Conservation (phyloP, 129 eudicot species). For the Helichrysum umbraculigerum region DNA sequence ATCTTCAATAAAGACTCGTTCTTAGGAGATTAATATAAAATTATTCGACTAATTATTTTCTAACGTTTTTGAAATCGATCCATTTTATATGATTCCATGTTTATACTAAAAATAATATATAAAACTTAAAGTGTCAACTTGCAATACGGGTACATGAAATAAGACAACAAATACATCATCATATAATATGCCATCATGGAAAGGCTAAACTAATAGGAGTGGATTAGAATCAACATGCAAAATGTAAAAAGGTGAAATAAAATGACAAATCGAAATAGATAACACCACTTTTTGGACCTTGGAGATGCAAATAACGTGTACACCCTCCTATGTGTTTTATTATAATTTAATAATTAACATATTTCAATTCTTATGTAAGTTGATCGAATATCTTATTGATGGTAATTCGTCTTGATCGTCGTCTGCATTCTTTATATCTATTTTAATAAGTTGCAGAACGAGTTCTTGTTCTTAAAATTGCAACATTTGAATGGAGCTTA, state of each 20-base stretch:
- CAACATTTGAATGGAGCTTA: no score
- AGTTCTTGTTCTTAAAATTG: no score
- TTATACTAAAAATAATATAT: no score
- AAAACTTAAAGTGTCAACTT: background rate
- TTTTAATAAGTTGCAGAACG: no score
- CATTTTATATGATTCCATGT: background rate
- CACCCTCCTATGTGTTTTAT: background rate
- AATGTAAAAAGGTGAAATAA: background rate
- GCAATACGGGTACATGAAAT: background rate
- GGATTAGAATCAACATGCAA: background rate
- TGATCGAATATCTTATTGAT: background rate
- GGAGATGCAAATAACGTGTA: background rate
- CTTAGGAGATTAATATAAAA: no score
- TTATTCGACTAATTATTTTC: no score
- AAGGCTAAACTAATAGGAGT: background rate
- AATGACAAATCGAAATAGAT: background rate
- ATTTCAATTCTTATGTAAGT: background rate
- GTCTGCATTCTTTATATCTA: no score
- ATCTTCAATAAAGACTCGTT: no score
- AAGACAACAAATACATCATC: background rate
- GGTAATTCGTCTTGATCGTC: no score
- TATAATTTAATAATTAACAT: background rate
- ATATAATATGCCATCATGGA: slow-evolving; percentile 1
- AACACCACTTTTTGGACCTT: background rate
- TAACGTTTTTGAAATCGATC: no score